phyloP scores from a whole-genome alignment of 352 stramenopile species.

The Achlya hypogyna region DNA sequence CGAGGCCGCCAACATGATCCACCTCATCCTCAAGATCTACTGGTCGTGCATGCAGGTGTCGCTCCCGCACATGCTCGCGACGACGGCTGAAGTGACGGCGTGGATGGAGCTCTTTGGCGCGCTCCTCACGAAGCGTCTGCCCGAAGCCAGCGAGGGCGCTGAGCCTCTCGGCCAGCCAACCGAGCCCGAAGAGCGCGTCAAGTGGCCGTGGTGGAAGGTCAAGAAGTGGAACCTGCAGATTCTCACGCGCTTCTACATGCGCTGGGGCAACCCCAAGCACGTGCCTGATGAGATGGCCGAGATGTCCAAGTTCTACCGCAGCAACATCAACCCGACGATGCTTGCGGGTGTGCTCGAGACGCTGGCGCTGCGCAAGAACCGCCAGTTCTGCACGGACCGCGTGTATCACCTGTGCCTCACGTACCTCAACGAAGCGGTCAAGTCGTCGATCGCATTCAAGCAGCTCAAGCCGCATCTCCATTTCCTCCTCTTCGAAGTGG shows the following conservation, averaged over 20 bases:
- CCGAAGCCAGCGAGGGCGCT: conserved; percentile 71
- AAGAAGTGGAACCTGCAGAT: conserved; percentile 98
- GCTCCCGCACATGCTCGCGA: conserved; percentile 74
- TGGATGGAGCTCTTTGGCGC: conserved; percentile 89
- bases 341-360: conserved; percentile 82
- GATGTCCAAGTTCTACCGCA: conserved; percentile 92
- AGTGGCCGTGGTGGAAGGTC: conserved; percentile 96
- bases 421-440: conserved; percentile 90
- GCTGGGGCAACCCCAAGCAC: conserved; percentile 95
- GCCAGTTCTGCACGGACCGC: conserved; percentile 94
- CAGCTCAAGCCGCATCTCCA: conserved; percentile 95
- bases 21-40: conserved; percentile 96
- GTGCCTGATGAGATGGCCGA: conserved; percentile 80
- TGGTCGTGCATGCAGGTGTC: conserved; percentile 95
- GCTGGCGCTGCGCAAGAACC: conserved; percentile 87
- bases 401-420: conserved; percentile 91
- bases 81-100: conserved; percentile 80
- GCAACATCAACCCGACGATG: conserved; percentile 85
- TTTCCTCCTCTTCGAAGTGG: conserved; percentile 96
- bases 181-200: conserved; percentile 85
- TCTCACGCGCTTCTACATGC: conserved; percentile 93
- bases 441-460: conserved; percentile 95
- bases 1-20: conserved; percentile 27
- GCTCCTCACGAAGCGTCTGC: conserved; percentile 86
- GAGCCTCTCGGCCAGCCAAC: conserved; percentile 84